Conservation (phyloP, 2,329 filamentous ascomycete genomes). For the Dendryphion nanum region DNA sequence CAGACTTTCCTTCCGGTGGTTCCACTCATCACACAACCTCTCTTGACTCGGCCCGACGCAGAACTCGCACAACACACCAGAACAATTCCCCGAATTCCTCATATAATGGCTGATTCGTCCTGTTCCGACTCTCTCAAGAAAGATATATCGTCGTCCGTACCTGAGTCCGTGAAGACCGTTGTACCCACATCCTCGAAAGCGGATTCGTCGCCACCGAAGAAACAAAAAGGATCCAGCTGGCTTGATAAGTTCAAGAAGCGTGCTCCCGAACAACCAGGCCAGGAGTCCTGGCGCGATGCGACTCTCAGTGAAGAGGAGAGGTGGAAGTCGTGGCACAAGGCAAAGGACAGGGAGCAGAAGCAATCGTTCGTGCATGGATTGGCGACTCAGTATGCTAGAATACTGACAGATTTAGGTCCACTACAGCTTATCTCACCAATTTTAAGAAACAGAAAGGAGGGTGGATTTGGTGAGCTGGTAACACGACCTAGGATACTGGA, state of each 20-base stretch:
- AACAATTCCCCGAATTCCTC: too few species aligned
- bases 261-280: conserved; percentile 8
- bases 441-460: conserved; percentile 1
- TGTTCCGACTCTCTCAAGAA: too few species aligned
- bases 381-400: too few species aligned
- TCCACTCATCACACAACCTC: too few species aligned
- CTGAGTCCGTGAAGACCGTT: too few species aligned
- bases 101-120: too few species aligned
- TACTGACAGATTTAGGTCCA: too few species aligned
- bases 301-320: conserved; percentile 21
- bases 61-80: too few species aligned
- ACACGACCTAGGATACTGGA: too few species aligned
- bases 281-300: conserved; percentile 22
- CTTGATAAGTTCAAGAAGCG: neutral
- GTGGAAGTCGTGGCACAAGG: conserved; percentile 28
- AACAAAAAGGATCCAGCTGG: conserved; percentile 1
- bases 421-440: neutral
- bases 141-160: too few species aligned
- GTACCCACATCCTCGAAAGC: neutral
- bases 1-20: too few species aligned
- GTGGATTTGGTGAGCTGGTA: conserved; percentile 1
- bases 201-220: conserved; percentile 6
- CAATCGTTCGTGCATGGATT: conserved; percentile 13
- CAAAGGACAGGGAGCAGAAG: conserved; percentile 19
- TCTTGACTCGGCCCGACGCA: too few species aligned